A percentile compares a stretch with the other conserved stretches of the same genome.
These are phyloP conservation scores for Tulasnella sp. DNA, from an alignment of 768 basidiomycete genomes.

Conservation along the genomic window DNA sequence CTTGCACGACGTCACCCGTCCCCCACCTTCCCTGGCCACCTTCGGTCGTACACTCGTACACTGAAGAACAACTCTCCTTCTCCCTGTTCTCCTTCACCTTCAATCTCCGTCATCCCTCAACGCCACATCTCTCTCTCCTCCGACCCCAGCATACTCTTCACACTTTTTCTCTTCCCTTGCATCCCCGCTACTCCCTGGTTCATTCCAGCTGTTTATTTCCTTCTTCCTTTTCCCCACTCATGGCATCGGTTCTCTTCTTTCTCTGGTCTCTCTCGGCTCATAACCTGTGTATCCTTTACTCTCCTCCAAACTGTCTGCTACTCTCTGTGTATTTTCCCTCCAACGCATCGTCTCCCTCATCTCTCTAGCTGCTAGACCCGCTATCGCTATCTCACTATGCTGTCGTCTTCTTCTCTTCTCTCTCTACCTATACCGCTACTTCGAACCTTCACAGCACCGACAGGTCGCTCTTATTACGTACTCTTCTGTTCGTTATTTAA, in stretches of 20 bases:
- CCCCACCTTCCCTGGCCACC: not conserved
- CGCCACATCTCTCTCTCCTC: not conserved
- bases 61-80: not conserved
- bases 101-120: not conserved
- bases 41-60: constrained; percentile 5
- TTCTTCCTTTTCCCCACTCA: not conserved
- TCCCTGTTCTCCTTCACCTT: not conserved
- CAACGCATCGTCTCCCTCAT: not conserved
- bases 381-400: not conserved
- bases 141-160: not conserved
- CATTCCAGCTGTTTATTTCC: constrained; percentile 2
- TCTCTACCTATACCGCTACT: not conserved
- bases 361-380: not conserved
- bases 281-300: constrained; percentile 6
- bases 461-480: not conserved
- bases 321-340: not conserved
- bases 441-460: not conserved
- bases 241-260: not conserved
- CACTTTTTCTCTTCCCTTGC: not conserved
- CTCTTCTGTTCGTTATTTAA: too few species aligned
- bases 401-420: not conserved
- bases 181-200: not conserved
- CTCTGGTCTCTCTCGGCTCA: not conserved
- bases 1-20: not conserved
- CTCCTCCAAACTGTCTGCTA: not conserved